Base-by-base conservation (phyloP, 257 asterid genomes). In the Solanum phureja region DNA sequence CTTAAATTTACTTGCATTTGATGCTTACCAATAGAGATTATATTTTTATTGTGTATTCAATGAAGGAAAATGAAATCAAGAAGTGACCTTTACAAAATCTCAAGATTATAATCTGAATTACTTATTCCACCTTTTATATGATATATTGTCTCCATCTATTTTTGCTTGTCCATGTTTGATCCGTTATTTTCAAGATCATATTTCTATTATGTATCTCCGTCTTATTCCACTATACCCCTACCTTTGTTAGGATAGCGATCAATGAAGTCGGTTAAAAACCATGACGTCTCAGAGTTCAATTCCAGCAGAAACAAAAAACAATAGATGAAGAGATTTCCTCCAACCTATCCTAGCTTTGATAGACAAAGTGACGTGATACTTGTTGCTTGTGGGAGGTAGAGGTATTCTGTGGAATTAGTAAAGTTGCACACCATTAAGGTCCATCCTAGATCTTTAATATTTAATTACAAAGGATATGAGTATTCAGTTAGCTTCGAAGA, bases 141-240 rank as follows among this genome's bases (percentile, higher is more conserved):
- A 21, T 3, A 58, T 19, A 58, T 0, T 3, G 0, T 3, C 11
- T 19, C 5, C 24, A 0, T 58, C 2, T 3, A 58, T 7, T 19
- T 58, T 58, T 7, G 0, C 1, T 19, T 58, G 2, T 58, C 2
- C 4, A 8, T 56, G 4, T 56, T 56, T 56, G 11, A 56, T 8
- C 19, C 0, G 2, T 44, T 42, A 44, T 44, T 44, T 44, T 44
- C 16, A 44, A 44, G 16, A 44, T 44, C 2, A 44, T 44, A 44
- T 11, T 44, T 44, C 52, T 11, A 44, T 44, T 3, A 44, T 44
- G 6, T 44, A 0, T 44, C 16, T 44, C 16, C 0, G 52, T 44
- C 2, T 44, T 44, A 44, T 44, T 44, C 6, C 52, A 44, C 6
- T 6, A 11, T 44, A 44, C 2, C 52, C 52, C 52, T 1, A n/a